Evolutionary conservation across 2,329 filamentous ascomycete genomes (phyloP), one percentile per base, ranked within the genome.

Genomic region (Nakataea oryzae): DNA sequence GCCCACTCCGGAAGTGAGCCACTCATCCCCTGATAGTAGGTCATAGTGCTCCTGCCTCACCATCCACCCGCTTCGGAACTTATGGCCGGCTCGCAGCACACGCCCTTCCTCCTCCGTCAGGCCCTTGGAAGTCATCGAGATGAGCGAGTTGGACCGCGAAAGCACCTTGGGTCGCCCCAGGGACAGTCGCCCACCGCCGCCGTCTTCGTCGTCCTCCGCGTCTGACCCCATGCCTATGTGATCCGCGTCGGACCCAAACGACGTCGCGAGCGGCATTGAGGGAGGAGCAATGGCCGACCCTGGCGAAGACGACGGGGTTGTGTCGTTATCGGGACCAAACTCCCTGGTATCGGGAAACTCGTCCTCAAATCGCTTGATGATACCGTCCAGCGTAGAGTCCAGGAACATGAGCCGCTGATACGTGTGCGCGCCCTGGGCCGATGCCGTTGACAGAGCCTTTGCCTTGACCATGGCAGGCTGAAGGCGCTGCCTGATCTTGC

Each of bases 311-410:
- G 30, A 30, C 6, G 57, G 69, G 68, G 47, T 62, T 68, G 68
- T 24, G 13, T 58, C 30, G 26, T 50, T 28, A 6, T 26, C 41
- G 32, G 34, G 21, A 12, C 66, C 66, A 17, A 69, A 68, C 62
- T 78, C 78, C 47, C 91, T 86, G 0, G 90, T 96, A 71, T 97
- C 93, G 0, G 95, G 95, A 69, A 92, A 97, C 74, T 97, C 93
- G 71, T 96, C 90, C 73, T 97, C 95, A 71, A 97, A 99, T 30
- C 95, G 89, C 71, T 91, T 87, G 70, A 97, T 97, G 76, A 97
- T 97, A 67, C 89, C 88, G 69, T 92, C 83, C 12, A 99, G 81
- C 0, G 95, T 97, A 64, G 89, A 81, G 69, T 97, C 92, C 32
- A 99, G 83, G 82, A 96, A 96, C 56, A 88, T 79, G 26, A 97